These are phyloP conservation scores for Saxophila tyrrhenica DNA, from an alignment of 495 filamentous ascomycete genomes.

Conservation along the genomic window DNA sequence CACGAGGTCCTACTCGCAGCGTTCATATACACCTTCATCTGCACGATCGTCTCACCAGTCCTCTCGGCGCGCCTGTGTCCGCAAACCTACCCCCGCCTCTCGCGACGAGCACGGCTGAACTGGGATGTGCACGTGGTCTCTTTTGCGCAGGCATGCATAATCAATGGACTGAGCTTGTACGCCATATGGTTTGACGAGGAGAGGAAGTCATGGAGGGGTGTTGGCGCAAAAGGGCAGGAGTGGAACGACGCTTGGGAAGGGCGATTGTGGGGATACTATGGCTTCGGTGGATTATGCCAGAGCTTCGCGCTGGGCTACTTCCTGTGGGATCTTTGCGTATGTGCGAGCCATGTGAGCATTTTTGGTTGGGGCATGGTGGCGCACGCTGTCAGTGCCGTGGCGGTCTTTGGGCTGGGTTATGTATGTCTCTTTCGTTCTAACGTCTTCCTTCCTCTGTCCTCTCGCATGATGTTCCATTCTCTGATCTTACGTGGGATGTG, in stretches of 20 bases:
- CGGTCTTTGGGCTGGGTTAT: constrained; percentile 84
- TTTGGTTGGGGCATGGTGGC: constrained; percentile 85
- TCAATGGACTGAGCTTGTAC: constrained; percentile 69
- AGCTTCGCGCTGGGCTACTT: constrained; percentile 90
- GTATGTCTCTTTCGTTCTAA: constrained; percentile 52
- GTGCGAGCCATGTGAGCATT: constrained; percentile 54
- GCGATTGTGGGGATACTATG: constrained; percentile 86
- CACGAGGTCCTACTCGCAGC: constrained; percentile 77
- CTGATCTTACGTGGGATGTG: not conserved
- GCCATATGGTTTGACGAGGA: constrained; percentile 72
- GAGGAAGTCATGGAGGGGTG: constrained; percentile 33
- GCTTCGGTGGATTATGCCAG: constrained; percentile 68
- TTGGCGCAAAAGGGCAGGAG: not conserved
- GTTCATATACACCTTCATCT: constrained; percentile 64
- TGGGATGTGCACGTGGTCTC: constrained; percentile 98
- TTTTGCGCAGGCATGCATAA: constrained; percentile 70
- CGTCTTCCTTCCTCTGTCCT: not conserved
- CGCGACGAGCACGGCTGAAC: constrained; percentile 61
- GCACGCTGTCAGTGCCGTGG: constrained; percentile 74
- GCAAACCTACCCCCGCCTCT: constrained; percentile 55
- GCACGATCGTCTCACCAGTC: constrained; percentile 59
- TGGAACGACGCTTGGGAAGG: constrained; percentile 41
- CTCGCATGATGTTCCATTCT: not conserved
- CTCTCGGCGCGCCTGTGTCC: constrained; percentile 62
- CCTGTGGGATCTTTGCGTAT: constrained; percentile 78